phyloP scores from a whole-genome alignment of 139 green algal genomes.

The Chlamydomonas schloesseri region DNA sequence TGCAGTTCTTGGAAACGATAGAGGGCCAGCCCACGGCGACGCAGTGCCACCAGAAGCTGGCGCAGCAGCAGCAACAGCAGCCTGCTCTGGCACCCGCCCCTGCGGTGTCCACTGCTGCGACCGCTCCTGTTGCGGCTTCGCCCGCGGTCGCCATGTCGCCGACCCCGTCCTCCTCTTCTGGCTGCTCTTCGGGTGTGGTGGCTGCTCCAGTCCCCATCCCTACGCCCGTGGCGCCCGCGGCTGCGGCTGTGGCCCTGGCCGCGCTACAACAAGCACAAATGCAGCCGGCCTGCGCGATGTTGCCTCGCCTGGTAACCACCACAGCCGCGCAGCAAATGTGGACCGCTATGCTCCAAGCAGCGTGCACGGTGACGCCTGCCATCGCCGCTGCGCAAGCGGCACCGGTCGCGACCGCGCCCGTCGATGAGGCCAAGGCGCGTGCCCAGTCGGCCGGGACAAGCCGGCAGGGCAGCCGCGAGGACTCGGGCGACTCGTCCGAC shows the following conservation, averaged over 20 bases:
- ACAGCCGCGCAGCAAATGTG: constrained; percentile 17
- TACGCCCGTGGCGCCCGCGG: not conserved
- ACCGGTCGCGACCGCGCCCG: not conserved
- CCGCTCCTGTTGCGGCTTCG: not conserved
- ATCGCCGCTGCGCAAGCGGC: too few species aligned
- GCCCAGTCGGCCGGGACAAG: constrained; percentile 5
- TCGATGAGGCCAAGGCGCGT: constrained; percentile 44
- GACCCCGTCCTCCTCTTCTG: not conserved
- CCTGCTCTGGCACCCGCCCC: too few species aligned
- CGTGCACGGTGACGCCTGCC: not conserved
- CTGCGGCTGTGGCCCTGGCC: not conserved
- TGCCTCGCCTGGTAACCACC: constrained; percentile 20
- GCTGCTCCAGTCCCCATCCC: not conserved
- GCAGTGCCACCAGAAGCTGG: not conserved
- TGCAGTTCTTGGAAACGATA: constrained; percentile 23
- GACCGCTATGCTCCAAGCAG: constrained; percentile 26
- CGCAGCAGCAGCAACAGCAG: not conserved
- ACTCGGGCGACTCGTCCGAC: constrained; percentile 18
- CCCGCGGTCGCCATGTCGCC: too few species aligned
- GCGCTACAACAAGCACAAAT: not conserved
- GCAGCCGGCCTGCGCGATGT: not conserved
- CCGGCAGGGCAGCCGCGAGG: constrained; percentile 22
- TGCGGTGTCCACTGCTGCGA: too few species aligned
- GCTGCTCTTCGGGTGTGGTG: not conserved
- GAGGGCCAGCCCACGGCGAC: not conserved